Base-by-base conservation (phyloP, 192 early-diverging fungal genomes). In the Ambispora gerdemannii region DNA sequence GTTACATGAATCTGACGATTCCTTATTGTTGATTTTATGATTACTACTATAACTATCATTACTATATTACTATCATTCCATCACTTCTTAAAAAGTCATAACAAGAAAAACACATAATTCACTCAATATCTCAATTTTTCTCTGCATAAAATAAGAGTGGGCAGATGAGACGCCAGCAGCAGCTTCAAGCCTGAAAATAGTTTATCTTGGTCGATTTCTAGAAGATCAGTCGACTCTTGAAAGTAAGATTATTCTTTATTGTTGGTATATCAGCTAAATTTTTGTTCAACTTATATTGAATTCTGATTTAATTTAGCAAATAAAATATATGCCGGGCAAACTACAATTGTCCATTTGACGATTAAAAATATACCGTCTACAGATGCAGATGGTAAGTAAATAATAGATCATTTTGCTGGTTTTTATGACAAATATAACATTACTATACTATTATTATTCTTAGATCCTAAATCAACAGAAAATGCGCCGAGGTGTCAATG, bases 171-270 rank as follows among this genome's bases (percentile, higher is more conserved):
- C 69, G 4, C 78, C 78, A 1, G 63, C 71, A 3, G 72, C 80
- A 2, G 72, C 72, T 13, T 78, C 78, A 49, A 75, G 70, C 38
- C 55, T 82, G 66, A 79, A 77, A 51, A 78, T 82, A 50, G 74
- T 82, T 15, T 79, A 82, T 58, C 63, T 75, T 53, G 80, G 80
- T 43, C 75, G 76, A 69, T 79, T 82, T 60, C 72, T 82, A 19
- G 78, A 78, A 27, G 77, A 82, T 51, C 61, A 17, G 51, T 73
- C 75, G 11, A 79, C 80, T 0, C 77, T 82, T 32, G 74, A 79
- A 61, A 69, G 73, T 74, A 69, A 69, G 66, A 7, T 22, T 19
- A 15, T 43, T 53, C 25, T 19, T 22, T 73, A 27, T 28, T 25
- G 27, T 53, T 2, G 6, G 3, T 53, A 53, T 32, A 22, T 52